Conservation (phyloP, 495 filamentous ascomycete species). For the Aspergillus asperescens region DNA sequence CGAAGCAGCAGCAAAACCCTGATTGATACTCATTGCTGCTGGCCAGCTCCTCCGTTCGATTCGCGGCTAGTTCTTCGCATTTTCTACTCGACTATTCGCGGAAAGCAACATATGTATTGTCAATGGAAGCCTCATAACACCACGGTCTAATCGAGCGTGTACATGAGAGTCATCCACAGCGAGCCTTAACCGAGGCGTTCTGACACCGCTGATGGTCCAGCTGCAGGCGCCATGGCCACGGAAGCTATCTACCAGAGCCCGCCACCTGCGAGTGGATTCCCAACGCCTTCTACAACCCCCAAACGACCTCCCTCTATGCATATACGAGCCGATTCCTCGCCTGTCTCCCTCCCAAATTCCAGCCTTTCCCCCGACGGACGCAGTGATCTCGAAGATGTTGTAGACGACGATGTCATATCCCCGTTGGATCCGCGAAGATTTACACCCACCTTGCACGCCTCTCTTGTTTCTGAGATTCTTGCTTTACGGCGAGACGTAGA, state of each 20-base stretch:
- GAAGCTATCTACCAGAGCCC: conserved; percentile 19
- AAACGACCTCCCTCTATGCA: conserved; percentile 55
- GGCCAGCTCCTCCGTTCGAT: conserved; percentile 19
- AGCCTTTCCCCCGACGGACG: conserved; percentile 38
- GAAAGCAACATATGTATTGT: conserved; percentile 8
- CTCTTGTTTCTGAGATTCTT: conserved; percentile 89
- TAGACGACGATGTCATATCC: conserved; percentile 67
- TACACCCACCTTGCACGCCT: conserved; percentile 92
- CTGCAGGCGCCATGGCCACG: conserved; percentile 25
- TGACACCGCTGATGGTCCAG: conserved; percentile 8
- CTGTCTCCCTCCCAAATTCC: conserved; percentile 50
- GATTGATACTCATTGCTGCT: conserved; percentile 16
- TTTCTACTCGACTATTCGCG: neutral
- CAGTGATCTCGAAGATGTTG: conserved; percentile 51
- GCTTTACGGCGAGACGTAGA: conserved; percentile 82
- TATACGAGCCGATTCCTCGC: conserved; percentile 56
- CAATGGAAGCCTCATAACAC: conserved; percentile 9
- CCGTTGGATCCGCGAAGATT: conserved; percentile 85
- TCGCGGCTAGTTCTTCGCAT: neutral
- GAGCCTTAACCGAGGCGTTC: conserved; percentile 3
- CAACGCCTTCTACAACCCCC: conserved; percentile 62
- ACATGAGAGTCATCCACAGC: neutral
- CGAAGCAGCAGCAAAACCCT: conserved; percentile 7
- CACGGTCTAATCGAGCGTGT: neutral
- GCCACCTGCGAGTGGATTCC: conserved; percentile 42